Evolutionary conservation across 306 rosid species (phyloP).

Genomic region (Dryas octopetala): DNA sequence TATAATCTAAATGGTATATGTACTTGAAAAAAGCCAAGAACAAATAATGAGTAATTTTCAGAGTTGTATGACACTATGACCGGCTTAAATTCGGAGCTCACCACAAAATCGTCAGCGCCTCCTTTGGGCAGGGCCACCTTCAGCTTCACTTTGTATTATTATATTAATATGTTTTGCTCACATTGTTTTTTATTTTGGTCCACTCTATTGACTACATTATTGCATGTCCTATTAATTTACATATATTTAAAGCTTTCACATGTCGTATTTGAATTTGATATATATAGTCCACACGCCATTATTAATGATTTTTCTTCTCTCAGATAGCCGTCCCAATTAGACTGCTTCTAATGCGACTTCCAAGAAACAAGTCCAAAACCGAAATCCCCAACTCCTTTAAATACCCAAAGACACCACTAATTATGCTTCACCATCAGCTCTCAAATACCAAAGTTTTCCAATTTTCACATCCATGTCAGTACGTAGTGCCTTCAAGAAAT

Average conservation of each 20-base stretch:
- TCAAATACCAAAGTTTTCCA: neutral
- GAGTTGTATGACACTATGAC: too few species aligned
- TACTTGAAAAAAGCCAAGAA: too few species aligned
- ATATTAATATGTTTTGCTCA: neutral
- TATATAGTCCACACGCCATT: constrained; percentile 18
- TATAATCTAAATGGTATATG: too few species aligned
- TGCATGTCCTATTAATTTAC: too few species aligned
- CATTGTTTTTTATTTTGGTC: neutral
- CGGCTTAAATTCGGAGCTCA: neutral
- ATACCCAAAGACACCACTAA: neutral
- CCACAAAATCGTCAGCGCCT: neutral
- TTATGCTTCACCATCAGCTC: neutral
- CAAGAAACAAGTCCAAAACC: constrained; percentile 13
- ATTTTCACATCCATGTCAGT: neutral
- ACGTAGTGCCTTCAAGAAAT: neutral
- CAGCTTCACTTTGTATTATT: neutral
- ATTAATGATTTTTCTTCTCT: neutral
- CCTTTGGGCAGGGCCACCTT: neutral
- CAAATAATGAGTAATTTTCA: too few species aligned
- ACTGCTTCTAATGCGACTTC: constrained; percentile 6
- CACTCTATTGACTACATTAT: neutral
- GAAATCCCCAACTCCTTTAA: neutral
- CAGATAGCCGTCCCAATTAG: constrained; percentile 9
- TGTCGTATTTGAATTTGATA: neutral
- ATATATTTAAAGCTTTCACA: constrained; percentile 1